A percentile compares a stretch with the other conserved stretches of the same genome.
phyloP scores from a whole-genome alignment of 2,329 filamentous ascomycete species.

The Alternaria gaisen region DNA sequence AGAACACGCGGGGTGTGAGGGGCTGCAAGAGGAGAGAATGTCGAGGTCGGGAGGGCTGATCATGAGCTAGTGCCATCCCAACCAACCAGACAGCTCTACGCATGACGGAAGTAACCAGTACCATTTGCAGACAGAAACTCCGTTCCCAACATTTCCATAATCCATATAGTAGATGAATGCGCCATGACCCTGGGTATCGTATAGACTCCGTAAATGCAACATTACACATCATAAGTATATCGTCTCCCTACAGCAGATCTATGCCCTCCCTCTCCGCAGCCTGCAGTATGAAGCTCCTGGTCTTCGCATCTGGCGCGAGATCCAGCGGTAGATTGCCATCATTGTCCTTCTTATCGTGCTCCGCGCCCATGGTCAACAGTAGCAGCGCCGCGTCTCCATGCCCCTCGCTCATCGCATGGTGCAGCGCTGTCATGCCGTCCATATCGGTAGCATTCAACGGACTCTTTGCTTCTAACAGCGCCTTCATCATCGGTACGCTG shows the following conservation, averaged over 20 bases:
- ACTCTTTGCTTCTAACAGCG: slow-evolving; percentile 80
- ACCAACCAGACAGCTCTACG: not conserved
- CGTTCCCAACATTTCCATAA: not conserved
- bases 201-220: slow-evolving; percentile 18
- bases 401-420: slow-evolving; percentile 82
- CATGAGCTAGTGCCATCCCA: not conserved
- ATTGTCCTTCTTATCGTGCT: slow-evolving; percentile 76
- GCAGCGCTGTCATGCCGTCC: slow-evolving; percentile 85
- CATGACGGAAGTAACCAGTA: not conserved
- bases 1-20: slow-evolving; percentile 10
- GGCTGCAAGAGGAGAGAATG: not conserved
- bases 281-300: slow-evolving; percentile 78
- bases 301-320: slow-evolving; percentile 85
- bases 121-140: not conserved
- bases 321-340: slow-evolving; percentile 79
- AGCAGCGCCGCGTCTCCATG: slow-evolving; percentile 83
- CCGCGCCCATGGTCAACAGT: slow-evolving; percentile 84
- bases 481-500: slow-evolving; percentile 83
- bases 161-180: not conserved
- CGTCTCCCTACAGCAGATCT: slow-evolving; percentile 57
- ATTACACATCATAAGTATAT: not conserved
- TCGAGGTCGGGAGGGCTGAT: not conserved
- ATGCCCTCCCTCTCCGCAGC: slow-evolving; percentile 87
- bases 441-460: slow-evolving; percentile 84
- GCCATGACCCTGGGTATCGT: slow-evolving; percentile 24